Percentiles rank a stretch among this genome's conserved stretches.
Evolutionary conservation across 768 basidiomycete species (phyloP).

Genomic region (Hericium rajendrae): DNA sequence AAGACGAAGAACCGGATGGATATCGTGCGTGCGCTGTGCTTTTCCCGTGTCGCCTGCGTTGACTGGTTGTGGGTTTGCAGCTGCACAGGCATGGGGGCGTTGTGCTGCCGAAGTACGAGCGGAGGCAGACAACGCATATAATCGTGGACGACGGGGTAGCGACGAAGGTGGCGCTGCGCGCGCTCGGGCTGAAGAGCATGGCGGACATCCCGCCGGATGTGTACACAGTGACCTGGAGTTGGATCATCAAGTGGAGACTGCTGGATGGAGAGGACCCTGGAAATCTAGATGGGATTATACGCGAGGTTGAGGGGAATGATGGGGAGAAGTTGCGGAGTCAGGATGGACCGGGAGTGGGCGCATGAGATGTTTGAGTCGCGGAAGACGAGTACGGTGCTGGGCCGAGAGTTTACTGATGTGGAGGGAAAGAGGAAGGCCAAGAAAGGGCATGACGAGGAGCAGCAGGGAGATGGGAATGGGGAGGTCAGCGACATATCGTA

Average conservation of each 20-base stretch:
- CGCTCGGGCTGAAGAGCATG: conserved; percentile 40
- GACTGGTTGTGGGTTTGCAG: conserved; percentile 24
- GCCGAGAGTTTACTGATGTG: neutral
- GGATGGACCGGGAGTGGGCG: conserved; percentile 13
- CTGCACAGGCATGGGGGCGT: conserved; percentile 56
- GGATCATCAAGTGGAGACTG: conserved; percentile 9
- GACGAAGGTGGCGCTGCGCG: conserved; percentile 21
- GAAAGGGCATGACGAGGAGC: neutral
- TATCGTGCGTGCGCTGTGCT: conserved; percentile 1
- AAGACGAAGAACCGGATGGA: conserved; percentile 11
- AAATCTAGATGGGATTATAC: neutral
- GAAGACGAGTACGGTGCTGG: conserved; percentile 6
- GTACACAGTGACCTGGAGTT: conserved; percentile 7
- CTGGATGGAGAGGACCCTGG: conserved; percentile 3
- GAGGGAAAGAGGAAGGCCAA: neutral
- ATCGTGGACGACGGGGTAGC: conserved; percentile 35
- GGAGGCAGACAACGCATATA: conserved; percentile 53
- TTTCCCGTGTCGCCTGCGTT: neutral
- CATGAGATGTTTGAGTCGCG: conserved; percentile 10
- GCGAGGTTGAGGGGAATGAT: conserved; percentile 1
- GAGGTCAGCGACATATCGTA: neutral
- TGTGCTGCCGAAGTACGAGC: conserved; percentile 49
- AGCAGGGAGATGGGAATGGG: neutral
- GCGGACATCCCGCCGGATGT: conserved; percentile 40
- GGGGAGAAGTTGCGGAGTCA: neutral